These are phyloP conservation scores for Rhodamnia rubescens DNA, from an alignment of 345 rosid genomes.

Conservation along the genomic window DNA sequence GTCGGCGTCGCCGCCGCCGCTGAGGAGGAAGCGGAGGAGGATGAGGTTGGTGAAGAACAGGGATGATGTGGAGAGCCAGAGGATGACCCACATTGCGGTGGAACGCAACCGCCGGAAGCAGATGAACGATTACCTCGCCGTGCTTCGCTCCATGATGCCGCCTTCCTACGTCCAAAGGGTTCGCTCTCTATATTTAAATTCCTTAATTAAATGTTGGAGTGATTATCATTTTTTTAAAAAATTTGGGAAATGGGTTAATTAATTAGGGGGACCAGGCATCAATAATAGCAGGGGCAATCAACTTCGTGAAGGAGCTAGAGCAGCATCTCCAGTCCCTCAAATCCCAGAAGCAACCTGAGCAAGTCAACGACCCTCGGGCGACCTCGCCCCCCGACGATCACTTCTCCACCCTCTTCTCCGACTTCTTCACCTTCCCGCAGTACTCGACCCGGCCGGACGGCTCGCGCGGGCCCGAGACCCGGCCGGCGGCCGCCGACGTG, in stretches of 20 bases:
- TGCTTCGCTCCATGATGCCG: constrained; percentile 54
- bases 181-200: not conserved
- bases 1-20: not conserved
- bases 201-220: too few species aligned
- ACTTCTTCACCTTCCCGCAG: constrained; percentile 49
- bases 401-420: constrained; percentile 21
- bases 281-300: constrained; percentile 62
- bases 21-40: constrained; percentile 28
- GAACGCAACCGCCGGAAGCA: constrained; percentile 69
- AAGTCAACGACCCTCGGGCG: not conserved
- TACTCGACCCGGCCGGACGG: not conserved
- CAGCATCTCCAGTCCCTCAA: constrained; percentile 42
- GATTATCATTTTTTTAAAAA: not conserved
- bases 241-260: not conserved
- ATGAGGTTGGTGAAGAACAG: constrained; percentile 21
- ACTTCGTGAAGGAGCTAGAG: constrained; percentile 65
- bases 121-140: constrained; percentile 55
- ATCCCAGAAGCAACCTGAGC: constrained; percentile 16
- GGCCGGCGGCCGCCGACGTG: constrained; percentile 31
- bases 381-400: not conserved
- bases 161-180: constrained; percentile 54
- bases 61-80: constrained; percentile 53
- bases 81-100: constrained; percentile 58
- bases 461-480: not conserved
- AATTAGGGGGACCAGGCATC: constrained; percentile 75